These are phyloP conservation scores for Theobroma cacao DNA, from an alignment of 345 rosid genomes.

Conservation along the genomic window DNA sequence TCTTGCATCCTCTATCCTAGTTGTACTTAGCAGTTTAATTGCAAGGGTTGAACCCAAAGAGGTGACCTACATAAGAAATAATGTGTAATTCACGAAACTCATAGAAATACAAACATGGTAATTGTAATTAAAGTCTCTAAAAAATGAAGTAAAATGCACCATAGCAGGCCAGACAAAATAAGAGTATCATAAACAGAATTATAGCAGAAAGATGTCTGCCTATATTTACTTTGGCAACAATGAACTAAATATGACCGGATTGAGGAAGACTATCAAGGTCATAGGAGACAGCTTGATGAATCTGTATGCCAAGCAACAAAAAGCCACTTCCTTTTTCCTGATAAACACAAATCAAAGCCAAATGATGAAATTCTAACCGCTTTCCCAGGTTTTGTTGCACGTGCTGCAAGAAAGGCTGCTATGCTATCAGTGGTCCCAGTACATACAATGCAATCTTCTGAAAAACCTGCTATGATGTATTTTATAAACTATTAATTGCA, in stretches of 20 bases:
- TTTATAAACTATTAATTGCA: constrained; percentile 1
- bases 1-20: constrained; percentile 83
- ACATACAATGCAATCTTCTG: constrained; percentile 68
- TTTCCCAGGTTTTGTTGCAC: constrained; percentile 77
- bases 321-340: background rate
- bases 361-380: constrained; percentile 51
- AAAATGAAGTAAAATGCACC: background rate
- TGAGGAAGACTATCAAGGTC: background rate
- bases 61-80: constrained; percentile 54
- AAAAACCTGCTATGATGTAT: constrained; percentile 56
- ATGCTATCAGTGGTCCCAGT: constrained; percentile 93
- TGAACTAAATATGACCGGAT: background rate
- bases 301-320: background rate
- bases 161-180: background rate
- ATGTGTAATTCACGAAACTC: background rate
- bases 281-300: background rate
- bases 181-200: constrained; percentile 1
- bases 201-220: background rate
- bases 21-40: constrained; percentile 76
- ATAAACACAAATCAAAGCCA: constrained; percentile 9
- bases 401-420: constrained; percentile 96
- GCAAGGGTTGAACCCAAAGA: constrained; percentile 94
- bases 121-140: background rate
- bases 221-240: background rate
- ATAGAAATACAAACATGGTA: background rate